phyloP scores from a whole-genome alignment of 2,329 filamentous ascomycete species.

The Chaetomiaceae sp. region DNA sequence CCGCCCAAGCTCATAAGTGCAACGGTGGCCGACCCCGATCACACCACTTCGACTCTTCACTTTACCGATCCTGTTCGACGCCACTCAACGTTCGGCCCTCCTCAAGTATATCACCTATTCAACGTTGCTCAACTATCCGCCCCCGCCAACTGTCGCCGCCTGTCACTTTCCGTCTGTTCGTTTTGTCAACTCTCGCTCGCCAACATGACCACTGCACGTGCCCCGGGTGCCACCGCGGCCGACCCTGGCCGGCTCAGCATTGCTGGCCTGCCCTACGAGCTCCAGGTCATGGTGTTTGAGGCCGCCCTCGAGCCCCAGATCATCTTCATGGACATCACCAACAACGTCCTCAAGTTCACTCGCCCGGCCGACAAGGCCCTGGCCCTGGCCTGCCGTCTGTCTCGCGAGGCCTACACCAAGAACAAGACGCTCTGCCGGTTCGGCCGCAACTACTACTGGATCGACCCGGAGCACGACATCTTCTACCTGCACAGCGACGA shows the following conservation, averaged over 20 bases:
- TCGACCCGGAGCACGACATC: conserved; percentile 15
- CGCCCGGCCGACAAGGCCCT: conserved; percentile 3
- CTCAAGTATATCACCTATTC: no score
- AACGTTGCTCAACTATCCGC: no score
- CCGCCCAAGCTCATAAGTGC: no score
- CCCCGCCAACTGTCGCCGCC: no score
- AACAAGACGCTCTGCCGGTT: conserved; percentile 2
- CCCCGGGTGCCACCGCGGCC: conserved; percentile 1
- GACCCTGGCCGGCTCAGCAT: conserved; percentile 4
- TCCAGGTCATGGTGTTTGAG: conserved; percentile 17
- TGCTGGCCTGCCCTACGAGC: conserved; percentile 17
- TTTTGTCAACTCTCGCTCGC: background rate
- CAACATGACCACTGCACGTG: background rate
- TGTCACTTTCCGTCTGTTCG: no score
- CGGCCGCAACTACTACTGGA: conserved; percentile 6
- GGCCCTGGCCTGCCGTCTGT: conserved; percentile 12
- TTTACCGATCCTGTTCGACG: no score
- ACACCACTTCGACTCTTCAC: no score
- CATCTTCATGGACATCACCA: conserved; percentile 14
- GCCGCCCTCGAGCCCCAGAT: conserved; percentile 12
- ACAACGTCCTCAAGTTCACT: conserved; percentile 4
- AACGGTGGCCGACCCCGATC: no score
- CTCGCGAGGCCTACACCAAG: conserved; percentile 12
- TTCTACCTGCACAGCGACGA: conserved; percentile 18
- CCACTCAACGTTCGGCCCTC: no score